Evolutionary conservation across 768 basidiomycete genomes (phyloP), one percentile per base, ranked within the genome.

Genomic region (Lactarius akahatsu): DNA sequence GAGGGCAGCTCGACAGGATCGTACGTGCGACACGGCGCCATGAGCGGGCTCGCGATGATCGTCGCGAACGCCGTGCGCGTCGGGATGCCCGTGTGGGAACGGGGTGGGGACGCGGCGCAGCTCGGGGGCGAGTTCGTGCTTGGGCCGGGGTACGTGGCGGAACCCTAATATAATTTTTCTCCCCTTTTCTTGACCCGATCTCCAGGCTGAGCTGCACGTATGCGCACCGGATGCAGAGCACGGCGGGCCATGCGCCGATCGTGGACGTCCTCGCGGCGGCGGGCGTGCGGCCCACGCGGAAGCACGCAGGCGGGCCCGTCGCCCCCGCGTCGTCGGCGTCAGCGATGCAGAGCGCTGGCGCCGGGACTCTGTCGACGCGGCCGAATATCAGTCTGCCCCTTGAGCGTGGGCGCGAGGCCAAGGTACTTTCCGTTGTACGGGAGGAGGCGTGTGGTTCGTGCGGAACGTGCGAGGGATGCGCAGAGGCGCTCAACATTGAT

Each of bases 111-210:
- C 71, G 75, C 87, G 52, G 77, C 82, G 50, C 92, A 96, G 76
- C 80, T 96, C 23, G 95, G 95, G 11, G 96, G 95, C 28, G 96
- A 98, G 78, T 96, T 96, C 73, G 83, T 91, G 30, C 80, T 91
- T 18, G 85, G 85, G 16, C 85, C 86, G 10, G 86, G 85, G 84
- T 86, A 66, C 13, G 68, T 68, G 81, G 36, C 73, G 11, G 13
- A 30, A 32, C 18, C 16, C 34, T 34, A 34, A 34, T 8, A 18
- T 47, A 34, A 40, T 5, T 3, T n/a, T 16, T 34, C 7, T 1
- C 34, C n/a, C 50, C 41, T 52, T 15, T 23, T 32, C 55, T 62
- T 23, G 43, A 43, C 43, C 6, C 8, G 11, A 64, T 68, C 16
- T 5, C 26, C 11, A 89, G 91, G 9, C 74, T 90, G 69, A 81